phyloP scores from a whole-genome alignment of 768 basidiomycete genomes.

The Russula sp. region DNA sequence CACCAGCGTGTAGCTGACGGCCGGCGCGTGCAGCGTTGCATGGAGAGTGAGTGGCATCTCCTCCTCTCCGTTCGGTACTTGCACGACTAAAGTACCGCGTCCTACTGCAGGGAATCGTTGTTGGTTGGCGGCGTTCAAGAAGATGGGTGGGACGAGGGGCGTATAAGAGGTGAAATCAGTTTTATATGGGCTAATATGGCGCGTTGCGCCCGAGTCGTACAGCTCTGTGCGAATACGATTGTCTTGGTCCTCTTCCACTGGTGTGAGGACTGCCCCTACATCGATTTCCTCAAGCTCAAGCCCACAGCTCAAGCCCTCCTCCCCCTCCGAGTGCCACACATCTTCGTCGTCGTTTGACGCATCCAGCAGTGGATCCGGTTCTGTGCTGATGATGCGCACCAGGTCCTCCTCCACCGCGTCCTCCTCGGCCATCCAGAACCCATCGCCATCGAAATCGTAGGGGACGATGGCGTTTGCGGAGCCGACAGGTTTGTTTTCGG shows the following conservation, averaged over 20 bases:
- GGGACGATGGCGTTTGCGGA: neutral
- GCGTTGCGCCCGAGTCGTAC: neutral
- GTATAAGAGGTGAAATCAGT: neutral
- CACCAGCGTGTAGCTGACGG: neutral
- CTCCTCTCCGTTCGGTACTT: neutral
- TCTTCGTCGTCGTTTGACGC: no score
- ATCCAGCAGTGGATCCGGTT: no score
- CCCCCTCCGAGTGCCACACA: no score
- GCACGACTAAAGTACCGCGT: neutral
- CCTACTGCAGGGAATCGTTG: neutral
- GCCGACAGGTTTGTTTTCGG: neutral
- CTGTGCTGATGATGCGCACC: no score
- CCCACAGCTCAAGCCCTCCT: no score
- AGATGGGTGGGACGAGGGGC: neutral
- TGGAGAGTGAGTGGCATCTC: neutral
- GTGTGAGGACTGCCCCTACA: no score
- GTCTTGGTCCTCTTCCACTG: neutral
- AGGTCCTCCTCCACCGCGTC: no score
- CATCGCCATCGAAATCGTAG: neutral
- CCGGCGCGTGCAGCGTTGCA: neutral
- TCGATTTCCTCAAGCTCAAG: no score
- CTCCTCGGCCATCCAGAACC: neutral
- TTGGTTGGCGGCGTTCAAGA: neutral
- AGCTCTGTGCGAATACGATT: neutral
- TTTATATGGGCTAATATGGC: neutral